Base-by-base conservation (phyloP, 192 early-diverging fungal species). In the Geosiphon pyriformis region DNA sequence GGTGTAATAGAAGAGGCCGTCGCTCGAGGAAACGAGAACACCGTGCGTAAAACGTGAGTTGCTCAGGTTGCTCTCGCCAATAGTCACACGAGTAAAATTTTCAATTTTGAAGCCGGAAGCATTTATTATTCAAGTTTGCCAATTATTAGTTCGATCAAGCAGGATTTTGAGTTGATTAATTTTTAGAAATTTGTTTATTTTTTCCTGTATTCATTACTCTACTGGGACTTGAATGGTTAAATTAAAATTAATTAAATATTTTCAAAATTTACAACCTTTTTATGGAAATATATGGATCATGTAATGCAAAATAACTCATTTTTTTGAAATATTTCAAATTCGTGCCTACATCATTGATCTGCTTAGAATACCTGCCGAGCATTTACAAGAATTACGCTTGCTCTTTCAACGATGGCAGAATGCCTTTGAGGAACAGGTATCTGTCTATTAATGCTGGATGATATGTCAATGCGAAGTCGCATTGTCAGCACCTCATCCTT, bases 391-490 rank as follows among this genome's bases (percentile, higher is more conserved):
- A 46, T 42, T 67, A 20, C 15, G 27, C 49, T 46, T 37, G 33
- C 35, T 57, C 54, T 67, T 67, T 57, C 35, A n/a, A 48, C 53
- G 48, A 67, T 67, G 65, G 54, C 27, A 67, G 35, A 42, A 57
- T 48, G 30, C 53, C 31, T 22, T 32, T 27, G 65, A 57, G 7
- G 65, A 67, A 46, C 37, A 57, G 65, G 65, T 57, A 67, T 54
- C 22, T 55, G 27, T 23, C 2, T 11, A 29, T 4, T 1, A 10
- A 42, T 10, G 15, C 15, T 42, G 15, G 37, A 6, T 10, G 15
- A 10, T 42, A 42, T 15, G 37, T 42, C 37, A 42, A 42, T 42
- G 6, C 6, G 37, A 15, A 6, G 37, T 42, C 37, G n/a, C n/a
- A 42, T 42, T 10, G 37, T 15, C 37, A 42, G 15, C 15, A 15